Percentiles rank a stretch among this genome's conserved stretches.
These are phyloP conservation scores for Kluyveromyces siamensis DNA, from an alignment of 805 yeast species.

Conservation along the genomic window DNA sequence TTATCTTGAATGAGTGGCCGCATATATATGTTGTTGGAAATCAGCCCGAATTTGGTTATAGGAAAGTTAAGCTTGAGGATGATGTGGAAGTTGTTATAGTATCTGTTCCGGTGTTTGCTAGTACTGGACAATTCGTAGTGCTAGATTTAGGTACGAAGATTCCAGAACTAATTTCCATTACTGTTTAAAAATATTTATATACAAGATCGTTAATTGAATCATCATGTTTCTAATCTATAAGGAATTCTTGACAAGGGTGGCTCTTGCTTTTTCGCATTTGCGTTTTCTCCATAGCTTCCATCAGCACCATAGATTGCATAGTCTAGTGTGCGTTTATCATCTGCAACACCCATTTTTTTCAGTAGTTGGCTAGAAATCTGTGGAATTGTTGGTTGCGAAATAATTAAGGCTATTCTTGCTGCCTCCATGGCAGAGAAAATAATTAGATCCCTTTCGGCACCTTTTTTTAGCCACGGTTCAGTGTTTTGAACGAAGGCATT, in stretches of 20 bases:
- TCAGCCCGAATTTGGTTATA: slow-evolving; percentile 53
- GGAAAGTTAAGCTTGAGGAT: slow-evolving; percentile 30
- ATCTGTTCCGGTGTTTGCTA: slow-evolving; percentile 60
- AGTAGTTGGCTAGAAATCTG: slow-evolving; percentile 45
- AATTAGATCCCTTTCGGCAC: slow-evolving; percentile 39
- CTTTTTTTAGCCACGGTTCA: slow-evolving; percentile 64
- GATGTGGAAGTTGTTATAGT: slow-evolving; percentile 43
- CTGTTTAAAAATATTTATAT: slow-evolving; percentile 9
- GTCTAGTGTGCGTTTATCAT: slow-evolving; percentile 33
- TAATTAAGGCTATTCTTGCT: slow-evolving; percentile 54
- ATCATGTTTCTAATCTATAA: neutral
- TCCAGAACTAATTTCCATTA: slow-evolving; percentile 38
- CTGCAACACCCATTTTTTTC: slow-evolving; percentile 50
- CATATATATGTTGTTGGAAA: slow-evolving; percentile 84
- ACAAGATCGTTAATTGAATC: slow-evolving; percentile 1
- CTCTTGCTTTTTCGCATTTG: slow-evolving; percentile 42
- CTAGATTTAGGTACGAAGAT: slow-evolving; percentile 51
- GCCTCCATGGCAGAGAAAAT: slow-evolving; percentile 64
- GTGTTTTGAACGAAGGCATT: slow-evolving; percentile 59
- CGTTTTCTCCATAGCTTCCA: slow-evolving; percentile 46
- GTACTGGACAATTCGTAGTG: slow-evolving; percentile 56
- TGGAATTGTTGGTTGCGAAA: slow-evolving; percentile 71
- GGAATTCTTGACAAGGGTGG: slow-evolving; percentile 35
- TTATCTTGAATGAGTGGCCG: slow-evolving; percentile 69
- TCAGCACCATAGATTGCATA: slow-evolving; percentile 51